Evolutionary conservation across 2,329 filamentous ascomycete genomes (phyloP).

Genomic region (Endoconidiophora polonica): DNA sequence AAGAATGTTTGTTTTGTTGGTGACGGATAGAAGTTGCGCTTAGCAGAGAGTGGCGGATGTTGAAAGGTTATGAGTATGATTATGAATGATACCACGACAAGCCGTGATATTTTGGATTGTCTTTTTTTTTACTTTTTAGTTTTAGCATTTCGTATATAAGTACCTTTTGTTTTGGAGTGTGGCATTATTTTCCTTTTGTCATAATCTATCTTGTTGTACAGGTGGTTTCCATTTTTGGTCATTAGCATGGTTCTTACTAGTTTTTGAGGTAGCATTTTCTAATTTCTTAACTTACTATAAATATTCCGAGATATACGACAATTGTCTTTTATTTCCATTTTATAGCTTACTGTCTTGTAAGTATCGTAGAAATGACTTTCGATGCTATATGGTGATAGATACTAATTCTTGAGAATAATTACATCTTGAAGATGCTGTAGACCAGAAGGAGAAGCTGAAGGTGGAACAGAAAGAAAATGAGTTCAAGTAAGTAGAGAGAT

Average conservation of each 20-base stretch:
- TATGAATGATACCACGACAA: neutral
- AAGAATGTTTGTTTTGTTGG: neutral
- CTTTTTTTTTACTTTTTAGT: neutral
- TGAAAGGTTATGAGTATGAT: neutral
- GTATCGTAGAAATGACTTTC: too few species aligned
- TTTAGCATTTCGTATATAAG: conserved; percentile 4
- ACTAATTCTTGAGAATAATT: too few species aligned
- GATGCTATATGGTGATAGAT: too few species aligned
- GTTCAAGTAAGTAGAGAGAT: too few species aligned
- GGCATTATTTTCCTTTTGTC: neutral
- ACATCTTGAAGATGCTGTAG: too few species aligned
- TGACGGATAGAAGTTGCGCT: neutral
- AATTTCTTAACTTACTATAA: neutral
- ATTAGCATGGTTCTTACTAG: neutral
- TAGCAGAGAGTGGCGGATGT: neutral
- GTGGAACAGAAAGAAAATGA: too few species aligned
- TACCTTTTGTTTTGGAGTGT: neutral
- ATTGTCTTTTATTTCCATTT: too few species aligned
- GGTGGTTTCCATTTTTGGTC: neutral
- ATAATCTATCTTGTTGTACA: neutral
- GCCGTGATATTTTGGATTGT: neutral
- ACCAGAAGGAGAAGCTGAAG: too few species aligned
- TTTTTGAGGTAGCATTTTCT: neutral
- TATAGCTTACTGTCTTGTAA: too few species aligned
- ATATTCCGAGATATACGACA: neutral